Conservation (phyloP, 129 eudicot genomes). For the Daucus carota region DH1_v3.0 NC_030389.2:2946501-2947000, state of each 20-base stretch:
- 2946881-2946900: constrained; percentile 9
- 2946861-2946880: constrained; percentile 11
- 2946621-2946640: constrained; percentile 6
- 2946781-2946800: constrained; percentile 6
- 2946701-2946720: constrained; percentile 8
- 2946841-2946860: constrained; percentile 8
- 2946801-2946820: constrained; percentile 7
- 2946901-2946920: constrained; percentile 3
- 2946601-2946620: constrained; percentile 12
- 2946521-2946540: neutral
- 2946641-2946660: constrained; percentile 8
- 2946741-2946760: constrained; percentile 10
- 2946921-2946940: constrained; percentile 7
- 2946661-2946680: constrained; percentile 12
- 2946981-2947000: neutral
- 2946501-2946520: neutral
- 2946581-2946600: constrained; percentile 8
- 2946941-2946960: constrained; percentile 8
- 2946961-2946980: constrained; percentile 7
- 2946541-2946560: neutral
- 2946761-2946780: constrained; percentile 7
- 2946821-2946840: neutral
- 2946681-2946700: constrained; percentile 8
- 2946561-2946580: neutral
- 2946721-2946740: constrained; percentile 3